A percentile compares a stretch with the other conserved stretches of the same genome.
Conservation (phyloP, 225 moss, liverwort and hornwort genomes). For the Takakia lepidozioides region DNA sequence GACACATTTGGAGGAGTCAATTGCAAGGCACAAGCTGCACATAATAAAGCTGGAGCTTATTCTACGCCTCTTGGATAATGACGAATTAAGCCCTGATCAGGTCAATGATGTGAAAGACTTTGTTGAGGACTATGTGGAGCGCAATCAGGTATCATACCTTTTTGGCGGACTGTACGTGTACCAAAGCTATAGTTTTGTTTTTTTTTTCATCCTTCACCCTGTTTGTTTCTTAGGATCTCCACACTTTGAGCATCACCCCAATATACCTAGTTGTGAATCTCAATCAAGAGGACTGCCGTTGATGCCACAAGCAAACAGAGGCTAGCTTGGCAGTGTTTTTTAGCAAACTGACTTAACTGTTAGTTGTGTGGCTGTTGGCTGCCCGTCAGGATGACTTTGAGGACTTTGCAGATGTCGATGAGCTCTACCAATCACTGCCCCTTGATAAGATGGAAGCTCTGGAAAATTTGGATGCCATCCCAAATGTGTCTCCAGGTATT, state of each 20-base stretch:
- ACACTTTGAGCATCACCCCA: no score
- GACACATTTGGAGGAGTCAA: slow-evolving; percentile 91
- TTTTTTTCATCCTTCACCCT: no score
- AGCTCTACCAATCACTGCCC: slow-evolving; percentile 76
- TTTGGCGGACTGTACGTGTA: background rate
- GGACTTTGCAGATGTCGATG: slow-evolving; percentile 72
- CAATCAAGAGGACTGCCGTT: no score
- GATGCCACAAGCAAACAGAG: no score
- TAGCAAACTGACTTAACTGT: no score
- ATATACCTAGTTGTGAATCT: no score
- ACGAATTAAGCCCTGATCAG: slow-evolving; percentile 87
- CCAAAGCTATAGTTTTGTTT: no score
- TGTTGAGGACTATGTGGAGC: slow-evolving; percentile 96
- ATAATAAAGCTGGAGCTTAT: slow-evolving; percentile 79
- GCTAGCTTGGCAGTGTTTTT: no score
- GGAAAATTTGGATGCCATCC: slow-evolving; percentile 72
- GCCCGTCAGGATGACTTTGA: slow-evolving; percentile 74
- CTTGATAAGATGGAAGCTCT: slow-evolving; percentile 92
- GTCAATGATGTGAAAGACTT: slow-evolving; percentile 78
- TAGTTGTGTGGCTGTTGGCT: background rate
- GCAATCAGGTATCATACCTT: slow-evolving; percentile 64
- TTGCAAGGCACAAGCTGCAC: slow-evolving; percentile 72
- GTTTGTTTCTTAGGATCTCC: background rate
- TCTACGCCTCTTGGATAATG: slow-evolving; percentile 89
- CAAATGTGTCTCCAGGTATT: slow-evolving; percentile 58